These are phyloP conservation scores for Malus fusca DNA, from an alignment of 306 rosid species.

Conservation along the genomic window DNA sequence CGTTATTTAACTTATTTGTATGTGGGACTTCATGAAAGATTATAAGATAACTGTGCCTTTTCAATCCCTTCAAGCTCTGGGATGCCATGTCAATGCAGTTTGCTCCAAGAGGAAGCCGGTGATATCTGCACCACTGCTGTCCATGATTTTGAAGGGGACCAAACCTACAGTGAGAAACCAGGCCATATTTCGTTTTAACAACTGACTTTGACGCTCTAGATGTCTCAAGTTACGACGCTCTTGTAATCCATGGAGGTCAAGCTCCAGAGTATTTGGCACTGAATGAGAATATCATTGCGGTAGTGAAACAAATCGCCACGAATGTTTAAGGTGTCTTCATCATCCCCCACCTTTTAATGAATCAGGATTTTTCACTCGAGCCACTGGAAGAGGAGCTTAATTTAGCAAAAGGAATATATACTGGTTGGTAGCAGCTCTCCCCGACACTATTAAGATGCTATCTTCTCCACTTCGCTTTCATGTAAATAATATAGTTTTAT, in stretches of 20 bases:
- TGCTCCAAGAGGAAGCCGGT: constrained; percentile 74
- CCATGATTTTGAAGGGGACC: constrained; percentile 94
- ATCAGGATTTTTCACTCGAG: no score
- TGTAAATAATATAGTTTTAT: no score
- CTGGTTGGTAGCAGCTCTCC: no score
- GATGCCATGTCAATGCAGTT: constrained; percentile 78
- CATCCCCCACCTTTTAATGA: no score
- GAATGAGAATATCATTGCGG: constrained; percentile 28
- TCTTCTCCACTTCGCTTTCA: no score
- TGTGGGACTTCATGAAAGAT: constrained; percentile 88
- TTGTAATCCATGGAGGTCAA: constrained; percentile 51
- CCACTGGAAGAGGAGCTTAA: no score
- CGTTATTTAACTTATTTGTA: no score
- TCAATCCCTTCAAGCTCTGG: constrained; percentile 81
- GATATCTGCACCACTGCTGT: constrained; percentile 68
- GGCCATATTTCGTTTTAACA: constrained; percentile 63
- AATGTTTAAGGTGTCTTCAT: no score
- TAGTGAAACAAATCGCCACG: constrained; percentile 20
- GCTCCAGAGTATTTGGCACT: constrained; percentile 48
- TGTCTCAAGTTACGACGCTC: constrained; percentile 56
- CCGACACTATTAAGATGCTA: no score
- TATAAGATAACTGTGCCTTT: constrained; percentile 76
- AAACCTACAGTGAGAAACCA: constrained; percentile 73
- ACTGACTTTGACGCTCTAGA: constrained; percentile 50
- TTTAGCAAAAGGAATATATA: no score